Base-by-base conservation (phyloP, 805 yeast species). In the Kuraishia cidri region DNA sequence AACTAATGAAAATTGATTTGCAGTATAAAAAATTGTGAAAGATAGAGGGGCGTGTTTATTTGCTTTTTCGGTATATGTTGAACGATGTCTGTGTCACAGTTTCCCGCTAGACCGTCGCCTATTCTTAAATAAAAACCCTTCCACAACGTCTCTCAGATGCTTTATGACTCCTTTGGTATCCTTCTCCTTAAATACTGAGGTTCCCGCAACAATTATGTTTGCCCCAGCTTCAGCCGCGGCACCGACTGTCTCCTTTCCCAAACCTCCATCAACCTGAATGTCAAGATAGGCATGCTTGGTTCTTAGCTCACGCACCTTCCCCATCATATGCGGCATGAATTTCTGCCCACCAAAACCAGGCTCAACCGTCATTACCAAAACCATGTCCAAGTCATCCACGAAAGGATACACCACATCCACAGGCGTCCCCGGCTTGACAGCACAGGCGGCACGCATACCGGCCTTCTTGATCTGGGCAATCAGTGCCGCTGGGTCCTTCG, bases 341-440 rank as follows among this genome's bases (percentile, higher is more conserved):
- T 80, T 82, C 60, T 90, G 98, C 30, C 98, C 98, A 15, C 98
- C 98, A 54, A 90, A 90, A 1, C 98, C 98, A 10, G 98, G 98
- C 61, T 90, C 97, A 24, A 90, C 97, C 3, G 98, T 90, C 97
- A 90, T 90, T 26, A 90, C 80, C 37, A 90, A 66, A n/a, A 84
- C 87, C 95, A 90, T 84, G 55, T 92, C 97, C 44, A 90, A 65
- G 36, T 72, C 63, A 30, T 79, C 79, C 17, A 79, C 88, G 38
- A 84, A 60, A 19, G 83, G 88, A 47, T 65, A 76, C 25, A 87
- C 68, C 3, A 73, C 94, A 37, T 80, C 92, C 15, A 83, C 90
- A 0, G 87, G 75, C 1, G 98, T 92, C 27, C 80, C 82, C 37
- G 98, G 98, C 58, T 90, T 90, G 45, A 90, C 67, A 6, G 97